Base-by-base conservation (phyloP, 164 flowering plant species). In the Aristolochia californica region DNA sequence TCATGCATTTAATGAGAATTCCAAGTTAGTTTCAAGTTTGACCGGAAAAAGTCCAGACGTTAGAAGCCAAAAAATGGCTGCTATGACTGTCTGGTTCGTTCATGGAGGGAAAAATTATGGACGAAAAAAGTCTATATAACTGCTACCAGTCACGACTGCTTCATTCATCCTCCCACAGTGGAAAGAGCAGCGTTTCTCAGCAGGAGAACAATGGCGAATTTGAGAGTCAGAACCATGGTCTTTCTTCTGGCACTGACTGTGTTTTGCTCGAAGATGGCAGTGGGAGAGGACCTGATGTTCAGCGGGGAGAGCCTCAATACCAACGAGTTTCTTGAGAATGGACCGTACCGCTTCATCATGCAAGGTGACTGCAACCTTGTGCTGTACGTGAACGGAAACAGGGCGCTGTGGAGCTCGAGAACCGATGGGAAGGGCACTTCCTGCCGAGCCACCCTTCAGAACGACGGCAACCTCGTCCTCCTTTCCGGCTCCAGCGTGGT, bases 331-430 rank as follows among this genome's bases (percentile, higher is more conserved):
- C 38, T 69, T 17, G 68, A 64, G 56, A 64, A 69, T 17, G 68
- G 62, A 16, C 68, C 51, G 0, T 69, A 69, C 58, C 54, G 55
- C 38, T 58, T 64, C 57, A 62, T 56, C 13, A 62, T 62, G 66
- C 66, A 62, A 28, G 25, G 53, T 10, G 68, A 65, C 34, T 65
- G 68, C 58, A 65, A 65, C 57, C 58, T 65, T 34, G 68, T 65
- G 30, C 58, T 65, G 22, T 65, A 65, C 24, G 63, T 65, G 34
- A 65, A 65, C 55, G 22, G n/a, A 2, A 58, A 16, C 18, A 44
- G 62, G 53, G 45, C 62, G 34, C 63, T 65, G 0, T 65, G 68
- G 68, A 43, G 53, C 30, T 65, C 68, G 13, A 16, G 53, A 13
- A 65, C 68, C 7, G 48, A 65, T 14, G 63, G 68, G 7, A 58